phyloP scores from a whole-genome alignment of 2,329 filamentous ascomycete genomes.

The Aschersonia sp. region DNA sequence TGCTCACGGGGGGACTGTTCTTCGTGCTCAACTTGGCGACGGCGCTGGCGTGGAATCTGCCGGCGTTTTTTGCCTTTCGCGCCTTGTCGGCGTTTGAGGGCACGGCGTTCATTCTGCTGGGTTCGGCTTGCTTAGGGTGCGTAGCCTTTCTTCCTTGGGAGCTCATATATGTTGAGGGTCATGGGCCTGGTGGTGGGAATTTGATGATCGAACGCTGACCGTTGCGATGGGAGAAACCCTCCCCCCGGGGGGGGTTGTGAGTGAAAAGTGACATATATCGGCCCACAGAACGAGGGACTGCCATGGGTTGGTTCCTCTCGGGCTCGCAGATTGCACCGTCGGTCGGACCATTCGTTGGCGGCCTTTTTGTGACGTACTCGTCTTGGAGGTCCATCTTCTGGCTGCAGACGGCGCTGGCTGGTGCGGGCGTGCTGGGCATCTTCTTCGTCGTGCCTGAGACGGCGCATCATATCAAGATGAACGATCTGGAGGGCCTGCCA shows the following conservation, averaged over 20 bases:
- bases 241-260: too few species aligned
- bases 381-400: slow-evolving; percentile 67
- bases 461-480: slow-evolving; percentile 47
- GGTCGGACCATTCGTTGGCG: slow-evolving; percentile 56
- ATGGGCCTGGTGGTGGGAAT: too few species aligned
- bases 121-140: slow-evolving; percentile 51
- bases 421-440: slow-evolving; percentile 40
- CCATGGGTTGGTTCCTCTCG: slow-evolving; percentile 58
- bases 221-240: neutral
- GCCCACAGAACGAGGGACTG: slow-evolving; percentile 55
- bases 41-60: slow-evolving; percentile 56
- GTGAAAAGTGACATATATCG: slow-evolving; percentile 39
- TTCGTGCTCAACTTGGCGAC: slow-evolving; percentile 57
- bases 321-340: slow-evolving; percentile 61
- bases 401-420: slow-evolving; percentile 57
- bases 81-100: slow-evolving; percentile 63
- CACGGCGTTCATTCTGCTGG: slow-evolving; percentile 60
- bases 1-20: slow-evolving; percentile 49
- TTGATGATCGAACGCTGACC: too few species aligned
- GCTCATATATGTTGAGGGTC: too few species aligned
- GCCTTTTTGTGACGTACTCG: slow-evolving; percentile 61
- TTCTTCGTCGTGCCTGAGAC: slow-evolving; percentile 60
- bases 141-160: slow-evolving; percentile 9
- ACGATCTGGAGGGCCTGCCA: slow-evolving; percentile 44
- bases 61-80: slow-evolving; percentile 59